These are phyloP conservation scores for Salvia sclarea DNA, from an alignment of 305 asterid genomes.

Conservation along the genomic window DNA sequence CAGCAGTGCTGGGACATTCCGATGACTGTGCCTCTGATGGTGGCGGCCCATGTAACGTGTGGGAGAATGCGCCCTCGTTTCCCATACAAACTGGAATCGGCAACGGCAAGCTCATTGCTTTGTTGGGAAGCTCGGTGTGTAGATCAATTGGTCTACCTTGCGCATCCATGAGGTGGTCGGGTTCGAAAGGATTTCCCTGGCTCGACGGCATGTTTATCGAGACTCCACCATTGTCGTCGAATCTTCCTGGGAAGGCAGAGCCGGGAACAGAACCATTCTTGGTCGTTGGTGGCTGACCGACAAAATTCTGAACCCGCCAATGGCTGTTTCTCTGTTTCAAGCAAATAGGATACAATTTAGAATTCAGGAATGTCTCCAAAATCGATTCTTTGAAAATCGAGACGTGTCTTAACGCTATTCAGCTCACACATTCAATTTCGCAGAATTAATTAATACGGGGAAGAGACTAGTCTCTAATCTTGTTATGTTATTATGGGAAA, in stretches of 20 bases:
- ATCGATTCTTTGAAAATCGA: no score
- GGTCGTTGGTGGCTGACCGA: conserved; percentile 51
- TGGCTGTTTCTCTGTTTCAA: conserved; percentile 79
- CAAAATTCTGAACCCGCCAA: conserved; percentile 67
- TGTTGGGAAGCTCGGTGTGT: conserved; percentile 51
- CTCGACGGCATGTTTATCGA: conserved; percentile 49
- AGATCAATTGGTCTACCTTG: conserved; percentile 53
- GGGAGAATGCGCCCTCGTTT: conserved; percentile 54
- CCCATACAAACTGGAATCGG: conserved; percentile 44
- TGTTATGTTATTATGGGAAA: background rate
- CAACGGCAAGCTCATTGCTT: conserved; percentile 48
- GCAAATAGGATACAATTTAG: conserved; percentile 15
- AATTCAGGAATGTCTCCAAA: conserved; percentile 27
- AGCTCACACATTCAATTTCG: background rate
- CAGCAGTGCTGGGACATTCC: conserved; percentile 46
- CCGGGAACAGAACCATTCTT: conserved; percentile 58
- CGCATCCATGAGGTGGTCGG: conserved; percentile 52
- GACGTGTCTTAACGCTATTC: background rate
- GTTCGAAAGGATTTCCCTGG: conserved; percentile 57
- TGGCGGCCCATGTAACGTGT: conserved; percentile 49
- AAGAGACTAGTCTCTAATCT: background rate
- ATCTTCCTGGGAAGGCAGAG: conserved; percentile 52
- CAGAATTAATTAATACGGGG: background rate
- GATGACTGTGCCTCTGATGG: conserved; percentile 56
- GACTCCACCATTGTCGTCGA: conserved; percentile 53